Conservation (phyloP, 2,329 filamentous ascomycete species). For the Apiospora arundinis region DNA sequence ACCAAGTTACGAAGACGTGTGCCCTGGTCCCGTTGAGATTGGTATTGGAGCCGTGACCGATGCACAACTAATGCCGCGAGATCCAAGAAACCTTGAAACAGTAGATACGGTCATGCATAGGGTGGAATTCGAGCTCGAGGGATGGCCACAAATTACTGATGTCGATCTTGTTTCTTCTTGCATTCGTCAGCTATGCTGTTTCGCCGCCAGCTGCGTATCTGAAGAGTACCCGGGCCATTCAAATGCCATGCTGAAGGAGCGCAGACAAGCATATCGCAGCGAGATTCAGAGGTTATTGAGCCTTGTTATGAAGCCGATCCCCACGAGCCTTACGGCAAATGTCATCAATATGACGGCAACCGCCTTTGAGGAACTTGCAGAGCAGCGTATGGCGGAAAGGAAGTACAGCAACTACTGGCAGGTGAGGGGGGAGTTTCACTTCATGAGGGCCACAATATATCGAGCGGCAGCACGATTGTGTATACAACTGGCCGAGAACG, state of each 20-base stretch:
- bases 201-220: not conserved
- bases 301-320: not conserved
- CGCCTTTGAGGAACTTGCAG: not conserved
- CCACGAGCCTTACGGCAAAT: not conserved
- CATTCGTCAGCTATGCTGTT: not conserved
- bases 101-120: no score
- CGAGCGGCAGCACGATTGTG: not conserved
- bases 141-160: no score
- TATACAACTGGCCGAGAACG: not conserved
- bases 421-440: not conserved
- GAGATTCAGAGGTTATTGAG: not conserved
- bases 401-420: not conserved
- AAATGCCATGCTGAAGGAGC: not conserved
- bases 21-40: no score
- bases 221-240: not conserved
- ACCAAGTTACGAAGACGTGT: no score
- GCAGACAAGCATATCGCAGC: not conserved
- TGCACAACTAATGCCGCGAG: no score
- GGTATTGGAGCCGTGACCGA: no score
- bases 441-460: not conserved
- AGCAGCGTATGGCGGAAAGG: not conserved
- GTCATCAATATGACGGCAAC: not conserved
- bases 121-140: no score
- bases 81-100: no score
- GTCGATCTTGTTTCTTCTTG: not conserved